Percentiles rank a stretch among this genome's conserved stretches.
These are phyloP conservation scores for Myriosclerotinia duriaeana DNA, from an alignment of 2,329 filamentous ascomycete genomes.

Conservation along the genomic window DNA sequence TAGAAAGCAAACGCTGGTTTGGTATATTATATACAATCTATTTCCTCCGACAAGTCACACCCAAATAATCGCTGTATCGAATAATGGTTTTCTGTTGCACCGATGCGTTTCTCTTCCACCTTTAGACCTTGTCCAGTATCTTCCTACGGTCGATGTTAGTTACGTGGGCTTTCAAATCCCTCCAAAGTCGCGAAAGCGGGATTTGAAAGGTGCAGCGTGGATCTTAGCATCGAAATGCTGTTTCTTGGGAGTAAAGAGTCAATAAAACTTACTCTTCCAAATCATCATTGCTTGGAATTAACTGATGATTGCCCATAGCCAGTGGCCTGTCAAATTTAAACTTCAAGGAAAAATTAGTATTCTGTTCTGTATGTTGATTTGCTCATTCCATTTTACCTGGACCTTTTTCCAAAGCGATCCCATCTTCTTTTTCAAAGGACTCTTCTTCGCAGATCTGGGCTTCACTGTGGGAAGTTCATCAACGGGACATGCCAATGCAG, in stretches of 20 bases:
- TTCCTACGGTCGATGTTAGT: not conserved
- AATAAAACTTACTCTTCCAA: not conserved
- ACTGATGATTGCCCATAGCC: not conserved
- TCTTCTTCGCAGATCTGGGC: not conserved
- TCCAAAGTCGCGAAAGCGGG: not conserved
- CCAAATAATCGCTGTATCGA: not conserved
- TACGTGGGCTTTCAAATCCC: not conserved
- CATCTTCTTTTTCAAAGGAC: conserved; percentile 11
- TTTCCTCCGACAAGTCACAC: not conserved
- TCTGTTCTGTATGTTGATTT: not conserved
- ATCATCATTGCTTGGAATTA: not conserved
- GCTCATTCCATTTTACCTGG: not conserved
- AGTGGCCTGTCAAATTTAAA: not conserved
- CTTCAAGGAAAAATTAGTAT: not conserved
- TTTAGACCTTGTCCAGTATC: not conserved
- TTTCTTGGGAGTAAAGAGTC: not conserved
- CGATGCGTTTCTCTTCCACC: not conserved
- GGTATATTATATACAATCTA: not conserved
- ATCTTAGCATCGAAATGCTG: not conserved
- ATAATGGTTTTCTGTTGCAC: not conserved
- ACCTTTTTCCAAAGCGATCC: conserved; percentile 3
- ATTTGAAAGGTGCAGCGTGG: not conserved
- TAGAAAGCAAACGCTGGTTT: not conserved
- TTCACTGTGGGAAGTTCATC: conserved; percentile 1
- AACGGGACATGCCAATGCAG: conserved; percentile 12